Percentiles rank a stretch among this genome's conserved stretches.
Evolutionary conservation across 2,329 filamentous ascomycete species (phyloP).

Genomic region (Sphaerulina populicola): DNA sequence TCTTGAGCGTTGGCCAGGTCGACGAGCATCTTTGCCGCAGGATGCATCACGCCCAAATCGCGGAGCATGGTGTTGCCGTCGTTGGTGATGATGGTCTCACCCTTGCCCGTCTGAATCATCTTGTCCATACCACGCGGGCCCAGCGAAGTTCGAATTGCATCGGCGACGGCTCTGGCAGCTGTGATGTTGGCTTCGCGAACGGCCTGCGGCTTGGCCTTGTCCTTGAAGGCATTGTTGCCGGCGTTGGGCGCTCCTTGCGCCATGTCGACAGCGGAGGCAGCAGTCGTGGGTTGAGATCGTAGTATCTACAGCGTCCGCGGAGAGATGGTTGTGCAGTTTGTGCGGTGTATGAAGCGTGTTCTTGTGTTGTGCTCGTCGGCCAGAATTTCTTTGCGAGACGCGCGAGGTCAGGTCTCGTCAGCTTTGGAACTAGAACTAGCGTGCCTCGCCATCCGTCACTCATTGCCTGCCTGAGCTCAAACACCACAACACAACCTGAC

Average conservation of each 20-base stretch:
- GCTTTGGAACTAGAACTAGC: neutral
- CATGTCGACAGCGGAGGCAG: conserved; percentile 21
- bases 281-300: neutral
- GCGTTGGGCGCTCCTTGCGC: conserved; percentile 41
- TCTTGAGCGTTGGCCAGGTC: conserved; percentile 95
- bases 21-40: conserved; percentile 98
- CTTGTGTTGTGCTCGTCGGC: neutral
- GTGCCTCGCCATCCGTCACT: neutral
- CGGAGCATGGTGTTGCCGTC: conserved; percentile 99
- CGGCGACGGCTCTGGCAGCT: conserved; percentile 91
- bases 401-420: neutral
- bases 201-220: conserved; percentile 97
- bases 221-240: conserved; percentile 61
- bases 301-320: neutral
- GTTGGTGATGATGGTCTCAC: conserved; percentile 98
- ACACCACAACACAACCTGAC: neutral
- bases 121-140: conserved; percentile 95
- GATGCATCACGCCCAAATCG: conserved; percentile 98
- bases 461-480: neutral
- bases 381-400: neutral
- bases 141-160: conserved; percentile 94
- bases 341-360: neutral
- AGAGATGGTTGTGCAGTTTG: neutral
- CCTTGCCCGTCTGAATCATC: conserved; percentile 96
- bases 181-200: conserved; percentile 95